These are phyloP conservation scores for Zalerion maritima DNA, from an alignment of 495 filamentous ascomycete species.

Conservation along the genomic window DNA sequence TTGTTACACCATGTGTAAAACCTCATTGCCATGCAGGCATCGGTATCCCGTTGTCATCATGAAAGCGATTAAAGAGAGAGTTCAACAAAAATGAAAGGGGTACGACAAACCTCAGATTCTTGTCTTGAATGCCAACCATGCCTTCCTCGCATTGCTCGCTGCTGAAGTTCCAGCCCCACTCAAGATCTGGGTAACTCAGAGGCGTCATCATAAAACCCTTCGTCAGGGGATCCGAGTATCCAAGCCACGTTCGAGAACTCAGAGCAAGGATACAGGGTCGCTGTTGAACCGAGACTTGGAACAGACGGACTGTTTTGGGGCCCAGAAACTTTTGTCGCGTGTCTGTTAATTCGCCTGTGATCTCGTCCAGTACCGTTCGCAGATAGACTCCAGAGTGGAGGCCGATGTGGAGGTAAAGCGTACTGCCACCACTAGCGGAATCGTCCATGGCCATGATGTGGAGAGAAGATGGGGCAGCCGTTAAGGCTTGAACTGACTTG, in stretches of 20 bases:
- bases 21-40: slow-evolving; percentile 32
- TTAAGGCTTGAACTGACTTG: slow-evolving; percentile 85
- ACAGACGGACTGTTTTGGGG: slow-evolving; percentile 72
- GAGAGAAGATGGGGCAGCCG: slow-evolving; percentile 73
- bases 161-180: slow-evolving; percentile 91
- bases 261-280: slow-evolving; percentile 80
- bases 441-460: slow-evolving; percentile 94
- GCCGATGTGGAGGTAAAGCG: slow-evolving; percentile 87
- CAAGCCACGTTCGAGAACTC: slow-evolving; percentile 83
- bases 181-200: slow-evolving; percentile 70
- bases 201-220: slow-evolving; percentile 85
- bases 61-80: slow-evolving; percentile 7
- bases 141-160: slow-evolving; percentile 86
- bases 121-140: slow-evolving; percentile 88
- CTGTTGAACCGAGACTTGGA: slow-evolving; percentile 69
- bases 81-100: slow-evolving; percentile 5
- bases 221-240: slow-evolving; percentile 72
- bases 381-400: slow-evolving; percentile 92
- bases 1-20: slow-evolving; percentile 28
- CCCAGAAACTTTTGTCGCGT: slow-evolving; percentile 90
- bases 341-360: slow-evolving; percentile 87
- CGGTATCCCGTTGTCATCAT: slow-evolving; percentile 58
- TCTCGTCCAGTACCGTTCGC: slow-evolving; percentile 81
- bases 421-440: slow-evolving; percentile 54
- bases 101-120: slow-evolving; percentile 69